Base-by-base conservation (phyloP, 768 basidiomycete genomes). In the Tricholoma matsutake region DNA sequence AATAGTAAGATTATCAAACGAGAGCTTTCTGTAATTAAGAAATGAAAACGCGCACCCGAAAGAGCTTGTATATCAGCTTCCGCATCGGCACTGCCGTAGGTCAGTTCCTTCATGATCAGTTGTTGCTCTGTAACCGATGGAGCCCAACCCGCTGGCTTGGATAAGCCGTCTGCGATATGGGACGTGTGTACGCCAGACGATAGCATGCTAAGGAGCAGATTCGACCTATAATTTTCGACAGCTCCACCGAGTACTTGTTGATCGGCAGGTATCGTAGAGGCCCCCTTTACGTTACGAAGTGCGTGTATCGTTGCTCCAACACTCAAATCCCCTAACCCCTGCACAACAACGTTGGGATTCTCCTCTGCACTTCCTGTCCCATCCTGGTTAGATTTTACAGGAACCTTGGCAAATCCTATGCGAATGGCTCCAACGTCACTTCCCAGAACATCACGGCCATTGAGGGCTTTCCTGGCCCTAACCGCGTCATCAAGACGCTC, bases 401-500 rank as follows among this genome's bases (percentile, higher is more conserved):
- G 96, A 2, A 98, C 96, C 69, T 94, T 92, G 59, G 96, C 96
- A 71, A 95, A 98, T 6, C 95, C 96, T 64, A 98, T 98, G 37
- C 95, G 88, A 63, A 98, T 94, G 32, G 96, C 92, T 32, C 97
- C 97, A 58, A 98, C 94, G 60, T 98, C 96, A 64, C 91, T 91
- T 16, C 97, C 97, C 31, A 99, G 83, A 18, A 98, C 92, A 71
- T 98, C 96, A 47, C 94, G 89, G 32, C 95, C 95, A 69, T 98
- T 97, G 61, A 99, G 80, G 35, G 96, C 93, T 74, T 97, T 97
- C 63, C 96, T 84, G 32, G 97, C 97, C 34, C 95, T 82, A 61
- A 98, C 92, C 51, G 97, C 97, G 69, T 98, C 96, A 70, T 98
- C 97, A 28, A 98, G 81, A 59, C 94, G 88, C 75, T 99, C 96